These are phyloP conservation scores for Calonectria pseudoturangicola DNA, from an alignment of 2,329 filamentous ascomycete genomes.

Conservation along the genomic window DNA sequence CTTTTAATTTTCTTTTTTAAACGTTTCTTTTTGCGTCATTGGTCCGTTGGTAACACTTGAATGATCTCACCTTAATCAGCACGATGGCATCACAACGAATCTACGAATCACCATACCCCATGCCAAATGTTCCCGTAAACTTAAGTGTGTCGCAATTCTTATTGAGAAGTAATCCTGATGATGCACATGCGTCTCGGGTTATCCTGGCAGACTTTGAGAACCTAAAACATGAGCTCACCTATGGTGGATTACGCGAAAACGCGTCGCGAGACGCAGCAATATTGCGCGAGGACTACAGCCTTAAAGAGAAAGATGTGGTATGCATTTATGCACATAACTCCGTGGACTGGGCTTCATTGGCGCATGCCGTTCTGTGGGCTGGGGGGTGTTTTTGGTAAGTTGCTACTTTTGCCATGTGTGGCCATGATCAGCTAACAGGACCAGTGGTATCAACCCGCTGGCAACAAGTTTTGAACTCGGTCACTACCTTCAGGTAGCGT, in stretches of 20 bases:
- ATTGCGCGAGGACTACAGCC: slow-evolving; percentile 30
- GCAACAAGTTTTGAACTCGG: slow-evolving; percentile 50
- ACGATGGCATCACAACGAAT: slow-evolving; percentile 31
- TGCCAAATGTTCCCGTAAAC: slow-evolving; percentile 45
- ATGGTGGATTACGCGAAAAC: slow-evolving; percentile 40
- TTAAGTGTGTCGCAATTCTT: slow-evolving; percentile 53
- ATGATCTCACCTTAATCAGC: not conserved
- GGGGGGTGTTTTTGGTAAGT: slow-evolving; percentile 50
- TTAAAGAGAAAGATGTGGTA: slow-evolving; percentile 46
- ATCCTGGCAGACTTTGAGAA: slow-evolving; percentile 52
- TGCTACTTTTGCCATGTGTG: not conserved
- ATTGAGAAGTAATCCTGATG: slow-evolving; percentile 50
- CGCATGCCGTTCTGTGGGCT: slow-evolving; percentile 50
- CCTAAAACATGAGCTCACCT: slow-evolving; percentile 42
- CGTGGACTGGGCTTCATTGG: slow-evolving; percentile 46
- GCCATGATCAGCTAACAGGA: not conserved
- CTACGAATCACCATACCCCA: slow-evolving; percentile 46
- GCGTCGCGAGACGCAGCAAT: slow-evolving; percentile 44
- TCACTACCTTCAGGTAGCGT: slow-evolving; percentile 48
- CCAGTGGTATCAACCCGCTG: slow-evolving; percentile 50
- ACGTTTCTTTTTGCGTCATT: not conserved
- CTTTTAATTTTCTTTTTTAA: not conserved
- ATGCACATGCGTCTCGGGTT: slow-evolving; percentile 45
- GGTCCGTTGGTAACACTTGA: not conserved
- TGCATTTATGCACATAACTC: slow-evolving; percentile 51